Base-by-base conservation (phyloP, 2,329 filamentous ascomycete species). In the Dothideomycetidae sp. region DNA sequence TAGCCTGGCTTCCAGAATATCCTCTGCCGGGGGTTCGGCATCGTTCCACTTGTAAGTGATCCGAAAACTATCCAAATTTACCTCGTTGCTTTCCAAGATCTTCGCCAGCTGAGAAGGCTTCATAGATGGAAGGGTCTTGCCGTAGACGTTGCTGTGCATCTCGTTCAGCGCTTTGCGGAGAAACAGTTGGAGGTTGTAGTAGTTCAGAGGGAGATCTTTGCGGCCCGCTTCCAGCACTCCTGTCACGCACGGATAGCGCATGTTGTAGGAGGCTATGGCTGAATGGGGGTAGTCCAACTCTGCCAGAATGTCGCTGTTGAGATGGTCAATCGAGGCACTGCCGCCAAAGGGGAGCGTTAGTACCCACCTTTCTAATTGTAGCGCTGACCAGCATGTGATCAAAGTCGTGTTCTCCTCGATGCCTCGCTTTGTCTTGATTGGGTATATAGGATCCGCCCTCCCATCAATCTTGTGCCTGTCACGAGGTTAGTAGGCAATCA, bases 351-450 rank as follows among this genome's bases (percentile, higher is more conserved):
- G n/a, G n/a, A n/a, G n/a, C n/a, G n/a, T n/a, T n/a, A n/a, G n/a
- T 10, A 46, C 58, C 47, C 57, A 83, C 79, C 78, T 93, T 58
- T 96, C 88, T 9, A 96, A 67, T 52, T 96, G 88, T 44, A 94
- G 63, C 53, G 83, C 93, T 5, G 86, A 90, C 88, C 88, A 96
- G 50, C 86, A 94, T 0, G 83, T 79, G 48, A 92, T 53, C 39
- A 64, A 57, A 15, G 66, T 59, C 29, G 65, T 46, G 32, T 63
- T 63, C 31, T 53, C 44, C 26, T 49, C 50, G 38, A 53, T 55
- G 37, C 53, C 50, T 37, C 52, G 14, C 39, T 31, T 29, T 18
- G 30, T 37, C 31, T 15, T n/a, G 10, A 15, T 11, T 4, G 28
- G 13, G 16, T 26, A 13, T 23, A 19, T 33, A n/a, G n/a, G n/a